Conservation (phyloP, 805 yeast genomes). For the Grigorovia yakushimaensis region DNA sequence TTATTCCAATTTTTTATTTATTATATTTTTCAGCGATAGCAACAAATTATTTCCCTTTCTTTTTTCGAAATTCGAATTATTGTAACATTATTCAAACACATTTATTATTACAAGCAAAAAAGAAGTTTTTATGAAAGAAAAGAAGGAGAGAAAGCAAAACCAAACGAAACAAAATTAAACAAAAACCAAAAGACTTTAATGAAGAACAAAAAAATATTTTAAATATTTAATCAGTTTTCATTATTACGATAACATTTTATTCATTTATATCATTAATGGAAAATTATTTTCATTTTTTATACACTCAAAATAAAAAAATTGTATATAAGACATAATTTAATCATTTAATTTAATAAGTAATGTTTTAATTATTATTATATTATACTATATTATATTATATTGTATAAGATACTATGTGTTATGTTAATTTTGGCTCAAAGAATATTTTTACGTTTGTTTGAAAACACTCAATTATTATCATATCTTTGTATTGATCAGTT, state of each 20-base stretch:
- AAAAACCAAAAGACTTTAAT: background rate
- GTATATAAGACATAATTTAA: background rate
- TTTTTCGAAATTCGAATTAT: no score
- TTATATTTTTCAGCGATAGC: background rate
- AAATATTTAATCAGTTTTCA: background rate
- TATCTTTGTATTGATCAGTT: no score
- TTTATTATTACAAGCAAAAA: background rate
- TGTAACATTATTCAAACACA: background rate
- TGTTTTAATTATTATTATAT: background rate
- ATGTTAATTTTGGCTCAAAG: background rate
- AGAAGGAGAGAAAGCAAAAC: background rate
- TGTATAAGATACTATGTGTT: no score
- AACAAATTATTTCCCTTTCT: background rate
- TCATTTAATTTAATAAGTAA: background rate
- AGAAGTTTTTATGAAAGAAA: background rate
- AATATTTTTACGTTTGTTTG: no score
- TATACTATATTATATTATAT: background rate
- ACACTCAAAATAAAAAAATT: background rate
- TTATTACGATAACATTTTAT: constrained; percentile 1
- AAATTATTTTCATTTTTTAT: background rate
- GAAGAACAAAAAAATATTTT: no score
- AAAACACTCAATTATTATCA: background rate
- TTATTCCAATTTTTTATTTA: background rate
- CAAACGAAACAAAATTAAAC: background rate
- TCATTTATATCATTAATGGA: constrained; percentile 2